Base-by-base conservation (phyloP, 441 rosid species). In the Aquilaria agallochum region DNA sequence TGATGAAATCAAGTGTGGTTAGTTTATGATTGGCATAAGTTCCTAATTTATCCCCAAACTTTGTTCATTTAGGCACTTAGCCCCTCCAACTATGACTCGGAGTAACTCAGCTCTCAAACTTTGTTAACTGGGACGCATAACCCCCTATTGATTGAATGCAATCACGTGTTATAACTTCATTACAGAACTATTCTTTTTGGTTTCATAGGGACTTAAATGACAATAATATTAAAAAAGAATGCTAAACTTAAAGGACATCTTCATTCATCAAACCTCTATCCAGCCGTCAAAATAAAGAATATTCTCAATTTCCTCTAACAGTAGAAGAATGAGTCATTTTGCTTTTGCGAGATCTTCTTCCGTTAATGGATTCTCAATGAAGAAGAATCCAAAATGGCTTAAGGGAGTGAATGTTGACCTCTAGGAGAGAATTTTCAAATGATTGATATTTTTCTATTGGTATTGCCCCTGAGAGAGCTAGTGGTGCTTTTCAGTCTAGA, bases 391-490 rank as follows among this genome's bases (percentile, higher is more conserved):
- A 20, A 78, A 80, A 14, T 66, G 72, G 52, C 66, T 63, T 30
- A 74, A 71, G 60, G 73, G 58, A 62, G 77, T 56, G 66, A 69
- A 70, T 34, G 70, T 53, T 30, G 90, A 85, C 59, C 50, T 77
- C n/a, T 62, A 69, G 8, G 80, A 71, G 72, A 81, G 76, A 68
- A 70, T 86, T 57, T 63, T 80, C 52, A 73, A 75, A 60, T 85
- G 81, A 74, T 89, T 20, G 78, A 61, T 55, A 78, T 81, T 58
- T 70, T 84, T 30, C 77, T 77, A 11, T 84, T 90, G 36, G 62
- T 91, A 53, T 55, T 89, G 60, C 27, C 99, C 96, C 12, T 96
- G 99, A 7, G 97, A 97, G 59, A 80, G 81, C 58, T 94, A 97
- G 97, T 89, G 99, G 99, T 80, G 86, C 56, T 82, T 91, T 74